Base-by-base conservation (phyloP, 1,284 basidiomycete genomes). In the Leccinum pseudoinsigne region DNA sequence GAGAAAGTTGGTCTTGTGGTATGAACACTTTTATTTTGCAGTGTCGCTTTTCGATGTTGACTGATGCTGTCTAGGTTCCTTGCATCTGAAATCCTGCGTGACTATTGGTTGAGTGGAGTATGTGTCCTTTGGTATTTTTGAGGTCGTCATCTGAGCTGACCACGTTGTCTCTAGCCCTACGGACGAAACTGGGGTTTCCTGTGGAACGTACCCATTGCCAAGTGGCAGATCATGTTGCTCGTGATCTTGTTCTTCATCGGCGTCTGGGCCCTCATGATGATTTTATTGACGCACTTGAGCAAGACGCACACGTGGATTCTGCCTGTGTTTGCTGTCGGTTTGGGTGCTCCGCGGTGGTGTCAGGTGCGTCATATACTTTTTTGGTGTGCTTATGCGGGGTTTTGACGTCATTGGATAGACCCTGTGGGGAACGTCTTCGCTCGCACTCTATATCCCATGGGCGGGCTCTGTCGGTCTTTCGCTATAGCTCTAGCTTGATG, bases 141-240 rank as follows among this genome's bases (percentile, higher is more conserved):
- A 8, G 28, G 18, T 57, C 12, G 3, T 60, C 62, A 47, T 47
- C 45, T 8, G 68, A 18, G 69, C 67, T 67, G 42, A 72, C 54
- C 9, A 53, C 28, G 21, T 21, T 21, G 21, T 21, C 21, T 21
- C 21, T 67, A 93, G 89, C 88, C 91, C 5, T 93, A 93, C 68
- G 94, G 94, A 64, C 90, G 94, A 69, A 96, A 95, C 78, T 97
- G 94, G 94, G 81, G 87, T 68, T 97, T 94, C 87, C 80, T 96
- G 18, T 97, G 94, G 94, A 86, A 81, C 69, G 88, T 89, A n/a
- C 82, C 85, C 4, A 88, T 96, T 62, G 85, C 93, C 21, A 88
- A 89, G 68, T 95, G 89, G 89, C 86, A 89, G 67, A 94, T 90
- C 57, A 79, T 93, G 23, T 74, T 95, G 26, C 88, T 96, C 65